Conservation (phyloP, 352 stramenopile species). For the Phytopythium delawarense region DNA sequence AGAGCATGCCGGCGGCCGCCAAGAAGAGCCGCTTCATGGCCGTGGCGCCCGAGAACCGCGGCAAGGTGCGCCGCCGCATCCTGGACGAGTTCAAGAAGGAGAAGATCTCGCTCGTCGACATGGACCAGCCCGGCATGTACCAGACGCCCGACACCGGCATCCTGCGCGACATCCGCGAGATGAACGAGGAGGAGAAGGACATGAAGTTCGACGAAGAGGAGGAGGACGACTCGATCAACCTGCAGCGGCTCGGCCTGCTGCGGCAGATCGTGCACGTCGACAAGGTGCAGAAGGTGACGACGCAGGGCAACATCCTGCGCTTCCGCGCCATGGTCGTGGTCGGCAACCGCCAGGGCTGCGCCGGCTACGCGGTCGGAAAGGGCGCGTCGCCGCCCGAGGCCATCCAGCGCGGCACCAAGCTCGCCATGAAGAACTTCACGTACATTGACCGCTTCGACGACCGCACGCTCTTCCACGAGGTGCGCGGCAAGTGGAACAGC, state of each 20-base stretch:
- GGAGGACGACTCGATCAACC: conserved; percentile 58
- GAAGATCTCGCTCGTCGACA: conserved; percentile 54
- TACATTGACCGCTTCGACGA: conserved; percentile 94
- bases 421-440: conserved; percentile 92
- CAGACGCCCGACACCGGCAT: conserved; percentile 56
- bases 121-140: conserved; percentile 37
- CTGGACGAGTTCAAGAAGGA: conserved; percentile 81
- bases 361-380: conserved; percentile 93
- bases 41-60: conserved; percentile 67
- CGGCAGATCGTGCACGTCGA: conserved; percentile 83
- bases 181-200: conserved; percentile 68
- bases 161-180: conserved; percentile 56
- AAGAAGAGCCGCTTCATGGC: conserved; percentile 75
- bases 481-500: conserved; percentile 94
- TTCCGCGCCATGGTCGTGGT: conserved; percentile 93
- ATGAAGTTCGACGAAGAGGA: conserved; percentile 66
- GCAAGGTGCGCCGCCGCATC: conserved; percentile 70
- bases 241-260: conserved; percentile 61
- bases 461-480: conserved; percentile 88
- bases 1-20: conserved; percentile 69
- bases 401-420: conserved; percentile 84
- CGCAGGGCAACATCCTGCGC: conserved; percentile 89
- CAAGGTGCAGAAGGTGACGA: conserved; percentile 87
- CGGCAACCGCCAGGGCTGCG: conserved; percentile 91
- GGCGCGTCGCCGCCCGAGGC: conserved; percentile 84